Percentiles rank a stretch among this genome's conserved stretches.
Evolutionary conservation across 108 stramenopile genomes (phyloP).

Genomic region (Cyclostephanos tholiformis): DNA sequence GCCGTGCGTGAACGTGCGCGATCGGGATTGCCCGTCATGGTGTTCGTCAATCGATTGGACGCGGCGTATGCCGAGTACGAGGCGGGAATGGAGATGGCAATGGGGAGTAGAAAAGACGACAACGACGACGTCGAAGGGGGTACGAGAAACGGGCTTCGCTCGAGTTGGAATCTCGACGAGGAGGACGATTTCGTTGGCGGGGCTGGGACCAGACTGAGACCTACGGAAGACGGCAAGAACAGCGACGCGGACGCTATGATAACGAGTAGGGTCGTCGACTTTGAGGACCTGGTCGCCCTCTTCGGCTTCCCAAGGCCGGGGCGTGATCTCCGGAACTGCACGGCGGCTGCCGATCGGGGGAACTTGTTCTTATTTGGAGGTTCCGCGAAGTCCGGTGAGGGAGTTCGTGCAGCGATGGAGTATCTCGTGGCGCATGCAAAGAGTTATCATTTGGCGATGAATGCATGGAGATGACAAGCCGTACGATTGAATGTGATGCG

Average conservation of each 20-base stretch:
- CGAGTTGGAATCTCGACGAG: constrained; percentile 41
- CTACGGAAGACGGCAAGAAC: constrained; percentile 27
- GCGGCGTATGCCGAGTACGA: constrained; percentile 43
- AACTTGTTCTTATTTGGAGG: constrained; percentile 65
- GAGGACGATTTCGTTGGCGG: constrained; percentile 44
- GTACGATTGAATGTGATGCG: no score
- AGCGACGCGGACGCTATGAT: constrained; percentile 1
- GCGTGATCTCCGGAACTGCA: background rate
- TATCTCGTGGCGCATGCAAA: constrained; percentile 40
- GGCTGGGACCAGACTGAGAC: background rate
- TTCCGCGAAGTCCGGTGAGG: constrained; percentile 78
- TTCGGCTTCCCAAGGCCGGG: constrained; percentile 16
- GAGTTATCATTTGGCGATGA: constrained; percentile 28
- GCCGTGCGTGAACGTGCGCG: constrained; percentile 16
- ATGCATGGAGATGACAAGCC: no score
- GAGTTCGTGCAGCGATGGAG: constrained; percentile 76
- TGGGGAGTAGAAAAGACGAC: background rate
- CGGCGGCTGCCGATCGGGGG: constrained; percentile 31
- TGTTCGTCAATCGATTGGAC: constrained; percentile 51
- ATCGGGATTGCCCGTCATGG: constrained; percentile 44
- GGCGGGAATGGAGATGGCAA: constrained; percentile 19
- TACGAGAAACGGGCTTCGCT: constrained; percentile 1
- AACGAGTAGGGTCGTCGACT: constrained; percentile 32
- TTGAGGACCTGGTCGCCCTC: constrained; percentile 30
- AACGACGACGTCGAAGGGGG: background rate